Conservation (phyloP, 805 yeast species). For the Yamadazyma sp. region DNA sequence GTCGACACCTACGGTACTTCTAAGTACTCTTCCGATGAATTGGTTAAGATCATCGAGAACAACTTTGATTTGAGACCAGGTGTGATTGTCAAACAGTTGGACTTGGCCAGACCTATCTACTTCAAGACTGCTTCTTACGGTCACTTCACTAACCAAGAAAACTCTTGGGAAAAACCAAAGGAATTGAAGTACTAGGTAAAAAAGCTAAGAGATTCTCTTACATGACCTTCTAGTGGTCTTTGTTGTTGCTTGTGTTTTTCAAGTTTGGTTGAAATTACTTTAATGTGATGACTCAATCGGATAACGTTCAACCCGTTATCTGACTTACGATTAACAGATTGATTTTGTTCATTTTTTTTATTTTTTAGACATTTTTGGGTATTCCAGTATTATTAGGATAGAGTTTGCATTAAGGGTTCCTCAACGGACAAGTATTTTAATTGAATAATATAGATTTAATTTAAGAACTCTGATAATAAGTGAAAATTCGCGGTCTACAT, state of each 20-base stretch:
- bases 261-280: conserved; percentile 21
- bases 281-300: conserved; percentile 44
- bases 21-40: conserved; percentile 80
- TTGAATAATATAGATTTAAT: conserved; percentile 12
- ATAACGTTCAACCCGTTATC: conserved; percentile 50
- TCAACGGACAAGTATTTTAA: conserved; percentile 46
- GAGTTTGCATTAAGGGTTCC: conserved; percentile 52
- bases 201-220: neutral
- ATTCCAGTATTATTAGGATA: conserved; percentile 26
- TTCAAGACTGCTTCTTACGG: conserved; percentile 99
- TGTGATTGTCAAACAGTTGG: conserved; percentile 93
- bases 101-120: conserved; percentile 98
- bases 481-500: conserved; percentile 3
- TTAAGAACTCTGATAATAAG: neutral
- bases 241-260: conserved; percentile 12
- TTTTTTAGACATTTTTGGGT: conserved; percentile 18
- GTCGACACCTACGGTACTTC: conserved; percentile 99
- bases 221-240: neutral
- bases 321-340: conserved; percentile 20
- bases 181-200: conserved; percentile 54
- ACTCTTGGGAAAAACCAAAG: conserved; percentile 98
- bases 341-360: conserved; percentile 14
- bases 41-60: conserved; percentile 85
- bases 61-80: conserved; percentile 99
- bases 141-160: conserved; percentile 98